A percentile compares a stretch with the other conserved stretches of the same genome.
These are phyloP conservation scores for Paramecium primaurelia DNA, from an alignment of 73 alveolate genomes.

Conservation along the genomic window DNA sequence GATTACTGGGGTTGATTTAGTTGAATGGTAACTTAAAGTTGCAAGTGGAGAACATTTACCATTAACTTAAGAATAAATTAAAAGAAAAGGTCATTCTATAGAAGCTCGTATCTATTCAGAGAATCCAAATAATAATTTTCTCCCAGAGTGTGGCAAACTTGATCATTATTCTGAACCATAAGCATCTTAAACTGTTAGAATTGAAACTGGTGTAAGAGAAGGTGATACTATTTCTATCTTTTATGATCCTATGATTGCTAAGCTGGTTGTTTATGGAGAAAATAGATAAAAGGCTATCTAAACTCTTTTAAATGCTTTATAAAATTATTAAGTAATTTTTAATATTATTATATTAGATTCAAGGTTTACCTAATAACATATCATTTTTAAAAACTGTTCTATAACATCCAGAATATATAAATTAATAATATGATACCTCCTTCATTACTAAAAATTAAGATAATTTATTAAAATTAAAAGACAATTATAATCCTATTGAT, in stretches of 20 bases:
- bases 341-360: neutral
- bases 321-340: constrained; percentile 67
- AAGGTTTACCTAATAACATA: constrained; percentile 84
- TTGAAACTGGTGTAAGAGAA: constrained; percentile 88
- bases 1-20: constrained; percentile 73
- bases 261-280: constrained; percentile 83
- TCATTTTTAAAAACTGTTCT: constrained; percentile 73
- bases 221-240: constrained; percentile 82
- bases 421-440: constrained; percentile 73
- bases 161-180: constrained; percentile 72
- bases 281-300: constrained; percentile 75
- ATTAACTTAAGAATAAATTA: constrained; percentile 63
- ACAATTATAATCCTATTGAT: neutral
- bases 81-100: constrained; percentile 81
- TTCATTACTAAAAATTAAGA: constrained; percentile 68
- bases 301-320: constrained; percentile 67
- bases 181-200: constrained; percentile 69
- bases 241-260: constrained; percentile 91
- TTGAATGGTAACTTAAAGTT: constrained; percentile 85
- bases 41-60: constrained; percentile 84
- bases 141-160: constrained; percentile 83
- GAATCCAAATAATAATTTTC: constrained; percentile 80
- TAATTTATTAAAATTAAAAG: constrained; percentile 53
- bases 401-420: constrained; percentile 66
- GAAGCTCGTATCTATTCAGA: constrained; percentile 93